These are phyloP conservation scores for Candida corydali DNA, from an alignment of 805 yeast species.

Conservation along the genomic window DNA sequence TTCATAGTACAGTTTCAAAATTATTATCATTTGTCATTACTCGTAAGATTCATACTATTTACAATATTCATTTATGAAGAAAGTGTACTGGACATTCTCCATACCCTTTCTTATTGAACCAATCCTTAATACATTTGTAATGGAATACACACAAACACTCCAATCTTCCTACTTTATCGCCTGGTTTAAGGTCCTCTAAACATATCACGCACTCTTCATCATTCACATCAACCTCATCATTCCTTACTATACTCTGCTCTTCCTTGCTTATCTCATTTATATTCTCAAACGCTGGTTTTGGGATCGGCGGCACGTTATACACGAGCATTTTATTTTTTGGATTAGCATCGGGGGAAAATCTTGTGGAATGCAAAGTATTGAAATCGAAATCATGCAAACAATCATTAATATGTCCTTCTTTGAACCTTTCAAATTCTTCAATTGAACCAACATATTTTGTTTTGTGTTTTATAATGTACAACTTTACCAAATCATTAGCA, in stretches of 20 bases:
- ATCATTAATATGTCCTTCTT: conserved; percentile 64
- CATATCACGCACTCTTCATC: conserved; percentile 79
- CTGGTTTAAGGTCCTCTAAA: conserved; percentile 80
- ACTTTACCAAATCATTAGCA: conserved; percentile 24
- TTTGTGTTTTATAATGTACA: conserved; percentile 15
- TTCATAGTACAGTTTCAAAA: too few relatives aligned
- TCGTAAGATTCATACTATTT: too few relatives aligned
- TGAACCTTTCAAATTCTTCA: conserved; percentile 32
- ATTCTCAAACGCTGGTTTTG: conserved; percentile 33
- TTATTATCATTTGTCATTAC: too few relatives aligned
- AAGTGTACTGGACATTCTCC: conserved; percentile 85
- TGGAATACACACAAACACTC: conserved; percentile 96
- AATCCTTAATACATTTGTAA: conserved; percentile 80
- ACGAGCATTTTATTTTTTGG: conserved; percentile 81
- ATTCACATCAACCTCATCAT: background rate
- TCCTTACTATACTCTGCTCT: too few relatives aligned
- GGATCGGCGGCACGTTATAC: conserved; percentile 53
- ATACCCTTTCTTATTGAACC: conserved; percentile 84
- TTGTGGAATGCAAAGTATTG: conserved; percentile 51
- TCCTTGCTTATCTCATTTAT: conserved; percentile 11
- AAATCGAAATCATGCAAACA: conserved; percentile 73
- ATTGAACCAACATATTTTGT: conserved; percentile 11
- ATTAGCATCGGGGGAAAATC: conserved; percentile 23
- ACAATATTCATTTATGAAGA: conserved; percentile 31
- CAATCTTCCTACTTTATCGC: conserved; percentile 84